phyloP scores from a whole-genome alignment of 2,329 filamentous ascomycete genomes.

The Zasmidium cellare region DNA sequence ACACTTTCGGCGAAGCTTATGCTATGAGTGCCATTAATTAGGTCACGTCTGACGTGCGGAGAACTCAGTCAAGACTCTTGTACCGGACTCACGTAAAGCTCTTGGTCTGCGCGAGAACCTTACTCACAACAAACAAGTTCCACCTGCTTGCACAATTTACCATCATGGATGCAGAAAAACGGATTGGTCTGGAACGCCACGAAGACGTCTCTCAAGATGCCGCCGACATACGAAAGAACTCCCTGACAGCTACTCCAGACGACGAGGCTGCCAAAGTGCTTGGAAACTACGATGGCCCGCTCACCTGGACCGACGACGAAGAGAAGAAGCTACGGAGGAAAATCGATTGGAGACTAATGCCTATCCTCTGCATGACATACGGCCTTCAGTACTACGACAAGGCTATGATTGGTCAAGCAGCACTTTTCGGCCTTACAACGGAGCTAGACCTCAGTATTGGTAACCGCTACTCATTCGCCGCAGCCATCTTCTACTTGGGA shows the following conservation, averaged over 20 bases:
- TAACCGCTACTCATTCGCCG: conserved; percentile 46
- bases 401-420: conserved; percentile 56
- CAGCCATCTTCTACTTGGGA: conserved; percentile 52
- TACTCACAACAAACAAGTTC: no score
- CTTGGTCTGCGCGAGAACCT: no score
- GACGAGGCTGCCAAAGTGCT: conserved; percentile 17
- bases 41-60: no score
- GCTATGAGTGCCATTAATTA: no score
- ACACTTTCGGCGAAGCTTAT: background rate
- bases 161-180: background rate
- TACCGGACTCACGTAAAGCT: no score
- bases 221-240: background rate
- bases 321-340: conserved; percentile 45
- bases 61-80: no score
- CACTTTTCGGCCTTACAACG: conserved; percentile 43
- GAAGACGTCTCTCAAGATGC: background rate
- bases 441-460: conserved; percentile 45
- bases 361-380: conserved; percentile 49
- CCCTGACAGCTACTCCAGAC: background rate
- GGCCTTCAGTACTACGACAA: conserved; percentile 54
- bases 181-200: background rate
- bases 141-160: background rate
- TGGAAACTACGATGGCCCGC: conserved; percentile 9
- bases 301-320: conserved; percentile 44
- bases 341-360: conserved; percentile 48